Evolutionary conservation across 2,329 filamentous ascomycete species (phyloP), one percentile per base, ranked within the genome.

Genomic region (Paramyrothecium roridum): DNA sequence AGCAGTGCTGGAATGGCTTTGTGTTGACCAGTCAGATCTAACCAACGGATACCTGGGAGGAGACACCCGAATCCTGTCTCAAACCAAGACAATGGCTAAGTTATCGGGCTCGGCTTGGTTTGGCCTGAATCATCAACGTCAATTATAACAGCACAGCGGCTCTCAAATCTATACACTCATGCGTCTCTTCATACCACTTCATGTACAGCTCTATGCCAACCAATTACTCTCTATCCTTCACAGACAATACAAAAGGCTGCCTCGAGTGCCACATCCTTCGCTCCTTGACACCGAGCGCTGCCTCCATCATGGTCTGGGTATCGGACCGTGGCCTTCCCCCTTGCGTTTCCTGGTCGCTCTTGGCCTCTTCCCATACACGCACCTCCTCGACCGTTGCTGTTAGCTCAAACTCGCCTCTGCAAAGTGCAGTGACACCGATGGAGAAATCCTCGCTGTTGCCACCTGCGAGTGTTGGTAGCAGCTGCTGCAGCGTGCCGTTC

Each of bases 351-450:
- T 66, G 59, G 26, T 52, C 37, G 52, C 58, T 57, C 67, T 67
- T 57, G 63, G 68, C 64, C 43, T 70, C 69, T 20, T 69, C 67
- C 74, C 74, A 80, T 8, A 90, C 66, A 57, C 80, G 80, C 3
- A 89, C 84, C 76, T 97, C 93, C 72, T 97, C 93, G 0, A 96
- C 85, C 13, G 84, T 88, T 6, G 87, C 91, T 22, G 84, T 84
- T 21, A 96, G 79, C 70, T 96, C 92, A 68, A 93, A 96, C 60
- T 90, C 85, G 17, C 93, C 93, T 48, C 86, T 81, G 61, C 89
- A 92, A 34, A 96, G 81, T 33, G 88, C 82, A 46, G 90, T 90
- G 47, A 93, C 80, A 4, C 89, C 89, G 3, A 96, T 72, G 2
- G 80, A 78, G 21, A 90, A 77, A 57, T 87, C 81, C 0, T 80